These are phyloP conservation scores for Gracilaria domingensis DNA, from an alignment of 23 red algal genomes.

Conservation along the genomic window DNA sequence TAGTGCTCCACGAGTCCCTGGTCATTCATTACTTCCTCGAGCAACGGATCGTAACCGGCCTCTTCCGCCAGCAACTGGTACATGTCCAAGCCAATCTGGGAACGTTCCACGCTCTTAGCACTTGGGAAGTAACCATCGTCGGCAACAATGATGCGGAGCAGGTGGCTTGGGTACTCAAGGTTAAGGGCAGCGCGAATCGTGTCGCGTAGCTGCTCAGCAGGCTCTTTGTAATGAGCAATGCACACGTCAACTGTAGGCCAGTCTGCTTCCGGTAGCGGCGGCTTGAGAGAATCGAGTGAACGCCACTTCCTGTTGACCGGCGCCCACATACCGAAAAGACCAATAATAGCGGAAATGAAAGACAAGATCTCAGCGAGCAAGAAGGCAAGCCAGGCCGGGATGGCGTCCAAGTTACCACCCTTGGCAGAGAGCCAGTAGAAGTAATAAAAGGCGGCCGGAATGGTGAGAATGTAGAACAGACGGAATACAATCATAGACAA, in stretches of 20 bases:
- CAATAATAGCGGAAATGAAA: constrained; percentile 66
- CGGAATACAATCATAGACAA: constrained; percentile 81
- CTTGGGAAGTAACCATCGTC: constrained; percentile 79
- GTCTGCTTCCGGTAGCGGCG: constrained; percentile 70
- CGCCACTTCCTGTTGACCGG: constrained; percentile 76
- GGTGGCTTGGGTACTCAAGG: constrained; percentile 74
- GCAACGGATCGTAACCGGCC: constrained; percentile 75
- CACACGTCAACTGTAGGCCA: constrained; percentile 77
- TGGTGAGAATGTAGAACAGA: constrained; percentile 71
- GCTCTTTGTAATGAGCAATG: constrained; percentile 78
- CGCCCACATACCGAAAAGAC: constrained; percentile 81
- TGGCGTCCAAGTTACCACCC: constrained; percentile 56
- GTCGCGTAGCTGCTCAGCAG: constrained; percentile 65
- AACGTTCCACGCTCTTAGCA: constrained; percentile 65
- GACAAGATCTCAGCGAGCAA: constrained; percentile 71
- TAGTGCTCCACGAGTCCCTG: constrained; percentile 80
- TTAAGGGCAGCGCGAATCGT: constrained; percentile 65
- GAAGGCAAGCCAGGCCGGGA: constrained; percentile 58
- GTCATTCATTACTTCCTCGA: constrained; percentile 82
- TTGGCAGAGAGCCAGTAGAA: constrained; percentile 78
- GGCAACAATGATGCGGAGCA: constrained; percentile 79
- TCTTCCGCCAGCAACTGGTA: constrained; percentile 78
- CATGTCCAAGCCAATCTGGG: constrained; percentile 68
- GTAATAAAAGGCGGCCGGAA: constrained; percentile 76
- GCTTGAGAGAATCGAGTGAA: constrained; percentile 74